Evolutionary conservation across 129 eudicot species (phyloP).

Genomic region (Sambucus nigra): DNA sequence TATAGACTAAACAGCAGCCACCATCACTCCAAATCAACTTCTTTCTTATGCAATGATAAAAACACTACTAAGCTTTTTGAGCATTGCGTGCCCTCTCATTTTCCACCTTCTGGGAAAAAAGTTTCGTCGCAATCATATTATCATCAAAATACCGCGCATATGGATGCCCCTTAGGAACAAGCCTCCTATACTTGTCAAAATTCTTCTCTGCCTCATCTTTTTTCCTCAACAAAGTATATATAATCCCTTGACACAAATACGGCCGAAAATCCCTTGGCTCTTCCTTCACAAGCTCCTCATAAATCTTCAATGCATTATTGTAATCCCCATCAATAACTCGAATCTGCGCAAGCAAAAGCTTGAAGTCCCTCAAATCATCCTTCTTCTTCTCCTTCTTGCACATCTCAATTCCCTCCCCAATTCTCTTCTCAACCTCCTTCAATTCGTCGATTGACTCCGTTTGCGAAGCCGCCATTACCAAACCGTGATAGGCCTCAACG

Average conservation of each 20-base stretch:
- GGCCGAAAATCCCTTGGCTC: slow-evolving; percentile 94
- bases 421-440: slow-evolving; percentile 33
- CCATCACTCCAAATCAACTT: not conserved
- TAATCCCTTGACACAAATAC: slow-evolving; percentile 83
- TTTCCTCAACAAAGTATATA: slow-evolving; percentile 71
- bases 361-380: slow-evolving; percentile 60
- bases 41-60: not conserved
- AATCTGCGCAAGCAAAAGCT: slow-evolving; percentile 73
- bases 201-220: slow-evolving; percentile 60
- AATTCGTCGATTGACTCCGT: slow-evolving; percentile 32
- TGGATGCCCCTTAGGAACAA: slow-evolving; percentile 91
- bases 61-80: too few species aligned
- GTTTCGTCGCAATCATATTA: slow-evolving; percentile 68
- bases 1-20: not conserved
- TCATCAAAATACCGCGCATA: slow-evolving; percentile 67
- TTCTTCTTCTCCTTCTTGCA: slow-evolving; percentile 44
- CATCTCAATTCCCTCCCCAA: slow-evolving; percentile 38
- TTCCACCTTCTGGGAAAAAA: slow-evolving; percentile 61
- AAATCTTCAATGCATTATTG: slow-evolving; percentile 60
- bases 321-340: slow-evolving; percentile 61
- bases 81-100: slow-evolving; percentile 14
- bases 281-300: slow-evolving; percentile 59
- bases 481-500: slow-evolving; percentile 79
- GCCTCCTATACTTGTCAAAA: slow-evolving; percentile 65
- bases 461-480: slow-evolving; percentile 62